Evolutionary conservation across 768 basidiomycete species (phyloP).

Genomic region (Hygrocybe punicea): DNA sequence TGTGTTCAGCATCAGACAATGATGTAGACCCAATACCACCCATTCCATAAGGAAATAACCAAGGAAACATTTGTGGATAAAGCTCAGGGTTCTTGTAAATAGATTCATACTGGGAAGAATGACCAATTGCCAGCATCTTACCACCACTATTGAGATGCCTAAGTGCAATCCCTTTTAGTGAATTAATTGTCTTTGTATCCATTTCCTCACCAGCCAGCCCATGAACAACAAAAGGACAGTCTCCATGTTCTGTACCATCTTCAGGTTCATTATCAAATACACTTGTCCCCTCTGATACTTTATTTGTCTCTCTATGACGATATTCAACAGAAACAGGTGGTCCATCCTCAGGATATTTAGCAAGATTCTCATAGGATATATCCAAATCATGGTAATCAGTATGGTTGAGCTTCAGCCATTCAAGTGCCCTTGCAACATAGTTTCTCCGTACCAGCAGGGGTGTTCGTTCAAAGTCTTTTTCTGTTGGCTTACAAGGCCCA

Average conservation of each 20-base stretch:
- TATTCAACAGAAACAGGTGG: slow-evolving; percentile 25
- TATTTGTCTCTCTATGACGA: slow-evolving; percentile 5
- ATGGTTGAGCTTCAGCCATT: slow-evolving; percentile 37
- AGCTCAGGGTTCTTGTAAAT: slow-evolving; percentile 31
- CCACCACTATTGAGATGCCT: slow-evolving; percentile 15
- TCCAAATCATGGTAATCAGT: slow-evolving; percentile 28
- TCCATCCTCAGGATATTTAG: slow-evolving; percentile 10
- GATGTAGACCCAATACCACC: slow-evolving; percentile 26
- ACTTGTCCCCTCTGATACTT: slow-evolving; percentile 7
- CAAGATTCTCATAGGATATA: slow-evolving; percentile 24
- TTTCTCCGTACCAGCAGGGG: slow-evolving; percentile 31
- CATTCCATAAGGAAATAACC: slow-evolving; percentile 39
- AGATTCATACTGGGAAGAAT: slow-evolving; percentile 13
- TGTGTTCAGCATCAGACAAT: slow-evolving; percentile 20
- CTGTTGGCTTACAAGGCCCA: slow-evolving; percentile 23
- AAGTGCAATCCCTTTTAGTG: slow-evolving; percentile 16
- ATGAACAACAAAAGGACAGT: slow-evolving; percentile 39
- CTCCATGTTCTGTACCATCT: slow-evolving; percentile 23
- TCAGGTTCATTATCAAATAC: slow-evolving; percentile 13
- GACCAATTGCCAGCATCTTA: slow-evolving; percentile 20
- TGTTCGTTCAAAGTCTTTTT: slow-evolving; percentile 23
- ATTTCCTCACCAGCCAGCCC: slow-evolving; percentile 28
- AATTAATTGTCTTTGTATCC: slow-evolving; percentile 10
- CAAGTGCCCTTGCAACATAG: slow-evolving; percentile 23
- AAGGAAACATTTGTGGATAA: slow-evolving; percentile 39